Conservation (phyloP, 805 yeast species). For the Candida incommunis region DNA sequence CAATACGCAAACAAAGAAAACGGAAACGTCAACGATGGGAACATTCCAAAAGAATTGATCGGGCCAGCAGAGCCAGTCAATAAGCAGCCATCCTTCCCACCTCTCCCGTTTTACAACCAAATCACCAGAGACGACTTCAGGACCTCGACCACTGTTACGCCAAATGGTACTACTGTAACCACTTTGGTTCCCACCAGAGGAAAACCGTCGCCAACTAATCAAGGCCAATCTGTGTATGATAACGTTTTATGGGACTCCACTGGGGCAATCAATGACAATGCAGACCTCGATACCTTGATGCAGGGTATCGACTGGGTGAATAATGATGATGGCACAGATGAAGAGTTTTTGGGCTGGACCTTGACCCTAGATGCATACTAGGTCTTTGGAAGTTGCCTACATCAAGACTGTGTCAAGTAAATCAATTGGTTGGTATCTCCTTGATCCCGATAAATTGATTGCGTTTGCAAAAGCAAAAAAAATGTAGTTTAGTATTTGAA, state of each 20-base stretch:
- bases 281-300: slow-evolving; percentile 19
- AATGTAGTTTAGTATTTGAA: too few species aligned
- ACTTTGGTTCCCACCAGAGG: slow-evolving; percentile 82
- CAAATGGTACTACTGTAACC: slow-evolving; percentile 84
- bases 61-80: slow-evolving; percentile 21
- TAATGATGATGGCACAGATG: slow-evolving; percentile 58
- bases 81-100: slow-evolving; percentile 36
- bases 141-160: slow-evolving; percentile 73
- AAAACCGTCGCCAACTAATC: slow-evolving; percentile 42
- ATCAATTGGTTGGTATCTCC: too few species aligned
- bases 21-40: slow-evolving; percentile 2
- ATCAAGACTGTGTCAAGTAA: too few species aligned
- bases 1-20: slow-evolving; percentile 23
- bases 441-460: too few species aligned
- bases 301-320: slow-evolving; percentile 81
- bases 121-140: slow-evolving; percentile 81
- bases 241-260: slow-evolving; percentile 13
- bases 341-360: slow-evolving; percentile 85
- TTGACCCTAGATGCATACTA: background rate
- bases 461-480: too few species aligned
- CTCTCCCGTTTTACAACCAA: slow-evolving; percentile 82
- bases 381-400: too few species aligned
- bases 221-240: slow-evolving; percentile 22
- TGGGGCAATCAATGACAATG: slow-evolving; percentile 14
- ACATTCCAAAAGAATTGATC: slow-evolving; percentile 8